phyloP scores from a whole-genome alignment of 495 filamentous ascomycete species.

The Aspergillus cristatus region DNA sequence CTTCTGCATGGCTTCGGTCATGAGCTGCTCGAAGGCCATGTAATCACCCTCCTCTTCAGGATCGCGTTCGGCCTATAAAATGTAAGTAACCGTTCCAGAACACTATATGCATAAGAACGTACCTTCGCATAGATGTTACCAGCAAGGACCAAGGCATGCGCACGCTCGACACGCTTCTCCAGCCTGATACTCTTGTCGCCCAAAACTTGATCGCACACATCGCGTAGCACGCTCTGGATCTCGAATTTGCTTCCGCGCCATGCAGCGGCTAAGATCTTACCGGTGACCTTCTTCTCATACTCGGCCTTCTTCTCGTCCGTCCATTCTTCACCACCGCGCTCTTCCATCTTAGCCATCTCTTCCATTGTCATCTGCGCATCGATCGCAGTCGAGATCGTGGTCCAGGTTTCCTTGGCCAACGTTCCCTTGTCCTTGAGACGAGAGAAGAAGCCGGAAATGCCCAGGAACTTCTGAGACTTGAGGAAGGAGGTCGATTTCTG shows the following conservation, averaged over 20 bases:
- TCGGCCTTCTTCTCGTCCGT: constrained; percentile 97
- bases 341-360: constrained; percentile 94
- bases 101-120: constrained; percentile 15
- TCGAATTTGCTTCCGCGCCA: constrained; percentile 97
- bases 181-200: constrained; percentile 75
- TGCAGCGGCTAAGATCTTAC: constrained; percentile 96
- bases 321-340: constrained; percentile 95
- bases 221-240: constrained; percentile 90
- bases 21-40: constrained; percentile 97
- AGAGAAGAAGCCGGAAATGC: constrained; percentile 89
- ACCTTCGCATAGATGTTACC: constrained; percentile 86
- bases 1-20: constrained; percentile 92
- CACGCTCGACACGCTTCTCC: constrained; percentile 80
- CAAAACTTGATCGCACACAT: constrained; percentile 67
- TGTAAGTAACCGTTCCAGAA: too few species aligned
- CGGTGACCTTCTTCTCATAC: constrained; percentile 88
- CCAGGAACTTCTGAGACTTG: constrained; percentile 93
- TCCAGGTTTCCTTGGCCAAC: constrained; percentile 96
- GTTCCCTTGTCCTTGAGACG: constrained; percentile 94
- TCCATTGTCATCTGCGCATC: constrained; percentile 98
- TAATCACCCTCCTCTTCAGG: constrained; percentile 97
- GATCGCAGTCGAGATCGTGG: constrained; percentile 92
- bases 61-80: constrained; percentile 69
- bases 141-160: constrained; percentile 76
- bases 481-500: constrained; percentile 79